Conservation (phyloP, 805 yeast genomes). For the Ogataea naganishii region DNA sequence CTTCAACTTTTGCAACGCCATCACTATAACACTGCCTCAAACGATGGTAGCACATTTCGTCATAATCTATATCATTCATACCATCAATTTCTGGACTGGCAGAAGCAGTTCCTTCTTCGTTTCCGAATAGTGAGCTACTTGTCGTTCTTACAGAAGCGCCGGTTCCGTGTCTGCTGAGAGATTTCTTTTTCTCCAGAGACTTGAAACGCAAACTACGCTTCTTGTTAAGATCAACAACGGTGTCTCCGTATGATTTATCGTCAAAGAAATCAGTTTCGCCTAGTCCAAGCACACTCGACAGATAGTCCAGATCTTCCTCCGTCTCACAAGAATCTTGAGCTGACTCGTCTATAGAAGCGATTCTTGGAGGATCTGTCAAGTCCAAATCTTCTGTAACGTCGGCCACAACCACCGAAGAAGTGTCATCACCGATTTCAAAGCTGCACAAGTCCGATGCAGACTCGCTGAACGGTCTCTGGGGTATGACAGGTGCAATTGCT, state of each 20-base stretch:
- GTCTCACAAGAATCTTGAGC: background rate
- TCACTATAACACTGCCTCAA: slow-evolving; percentile 8
- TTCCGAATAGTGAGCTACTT: slow-evolving; percentile 7
- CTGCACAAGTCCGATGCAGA: slow-evolving; percentile 5
- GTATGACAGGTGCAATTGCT: too few relatives aligned
- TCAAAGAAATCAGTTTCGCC: slow-evolving; percentile 31
- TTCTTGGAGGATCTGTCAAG: too few relatives aligned
- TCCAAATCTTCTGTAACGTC: background rate
- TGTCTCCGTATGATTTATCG: slow-evolving; percentile 13
- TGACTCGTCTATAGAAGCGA: background rate
- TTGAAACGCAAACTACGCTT: slow-evolving; percentile 25
- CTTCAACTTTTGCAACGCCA: slow-evolving; percentile 3
- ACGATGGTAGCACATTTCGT: slow-evolving; percentile 10
- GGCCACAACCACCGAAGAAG: background rate
- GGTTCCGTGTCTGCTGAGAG: slow-evolving; percentile 22
- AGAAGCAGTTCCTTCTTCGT: slow-evolving; percentile 9
- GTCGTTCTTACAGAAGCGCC: slow-evolving; percentile 12
- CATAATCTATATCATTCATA: slow-evolving; percentile 11
- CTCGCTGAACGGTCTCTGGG: too few relatives aligned
- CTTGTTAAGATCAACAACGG: slow-evolving; percentile 21
- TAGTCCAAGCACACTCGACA: slow-evolving; percentile 28
- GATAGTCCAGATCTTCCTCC: slow-evolving; percentile 26
- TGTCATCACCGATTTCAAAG: slow-evolving; percentile 8
- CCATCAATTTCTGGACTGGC: slow-evolving; percentile 13
- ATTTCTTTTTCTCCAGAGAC: slow-evolving; percentile 26